These are phyloP conservation scores for Inga oerstediana DNA, from an alignment of 306 rosid genomes.

Conservation along the genomic window DNA sequence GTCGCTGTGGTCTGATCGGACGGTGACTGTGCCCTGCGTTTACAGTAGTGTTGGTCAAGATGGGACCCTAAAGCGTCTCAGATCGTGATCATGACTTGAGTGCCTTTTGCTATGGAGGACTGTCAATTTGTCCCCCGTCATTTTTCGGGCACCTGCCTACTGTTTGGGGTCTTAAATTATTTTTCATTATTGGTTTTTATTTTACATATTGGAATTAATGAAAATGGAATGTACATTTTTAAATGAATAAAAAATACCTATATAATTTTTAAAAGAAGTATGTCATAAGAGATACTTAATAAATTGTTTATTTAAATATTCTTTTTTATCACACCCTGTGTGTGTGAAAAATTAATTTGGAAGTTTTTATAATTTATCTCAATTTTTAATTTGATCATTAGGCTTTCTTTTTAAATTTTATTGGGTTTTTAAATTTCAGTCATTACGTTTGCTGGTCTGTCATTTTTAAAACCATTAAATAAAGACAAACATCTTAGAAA, in stretches of 20 bases:
- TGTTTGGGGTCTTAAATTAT: background rate
- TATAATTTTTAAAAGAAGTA: background rate
- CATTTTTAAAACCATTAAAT: too few species aligned
- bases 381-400: too few species aligned
- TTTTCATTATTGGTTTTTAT: background rate
- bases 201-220: background rate
- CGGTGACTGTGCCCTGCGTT: constrained; percentile 8
- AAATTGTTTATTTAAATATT: background rate
- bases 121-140: constrained; percentile 32
- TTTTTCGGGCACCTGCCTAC: background rate
- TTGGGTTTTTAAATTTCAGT: background rate
- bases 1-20: constrained; percentile 37
- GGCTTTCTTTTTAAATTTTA: too few species aligned
- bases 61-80: constrained; percentile 25
- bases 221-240: background rate
- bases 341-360: too few species aligned
- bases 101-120: constrained; percentile 22
- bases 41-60: constrained; percentile 14
- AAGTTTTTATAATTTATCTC: background rate
- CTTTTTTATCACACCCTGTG: background rate
- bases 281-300: background rate
- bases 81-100: constrained; percentile 36
- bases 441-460: background rate
- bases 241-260: background rate
- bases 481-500: background rate